Percentiles rank a stretch among this genome's conserved stretches.
These are phyloP conservation scores for Penicillium verhagenii DNA, from an alignment of 495 filamentous ascomycete genomes.

Conservation along the genomic window DNA sequence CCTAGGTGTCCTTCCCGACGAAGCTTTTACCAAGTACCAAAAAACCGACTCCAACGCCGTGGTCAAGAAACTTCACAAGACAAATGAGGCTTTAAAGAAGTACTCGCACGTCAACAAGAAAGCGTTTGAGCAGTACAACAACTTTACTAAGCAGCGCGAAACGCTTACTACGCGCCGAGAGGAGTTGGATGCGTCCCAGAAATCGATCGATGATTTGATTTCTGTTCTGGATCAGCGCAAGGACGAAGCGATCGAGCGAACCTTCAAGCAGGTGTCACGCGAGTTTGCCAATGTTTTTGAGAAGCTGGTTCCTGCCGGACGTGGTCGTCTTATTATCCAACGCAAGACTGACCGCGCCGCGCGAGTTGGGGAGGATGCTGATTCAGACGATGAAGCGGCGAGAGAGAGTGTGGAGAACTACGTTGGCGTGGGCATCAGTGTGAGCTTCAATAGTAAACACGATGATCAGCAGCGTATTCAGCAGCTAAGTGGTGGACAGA, in stretches of 20 bases:
- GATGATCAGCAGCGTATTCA: slow-evolving; percentile 98
- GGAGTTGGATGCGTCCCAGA: slow-evolving; percentile 80
- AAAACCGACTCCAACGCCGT: slow-evolving; percentile 75
- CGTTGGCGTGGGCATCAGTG: slow-evolving; percentile 94
- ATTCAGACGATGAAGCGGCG: slow-evolving; percentile 57
- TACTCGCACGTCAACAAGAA: slow-evolving; percentile 99
- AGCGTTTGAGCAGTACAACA: slow-evolving; percentile 97
- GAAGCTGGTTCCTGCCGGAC: slow-evolving; percentile 89
- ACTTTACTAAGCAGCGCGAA: slow-evolving; percentile 89
- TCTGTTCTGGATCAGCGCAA: slow-evolving; percentile 87
- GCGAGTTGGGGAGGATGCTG: slow-evolving; percentile 63
- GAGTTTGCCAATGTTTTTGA: slow-evolving; percentile 93
- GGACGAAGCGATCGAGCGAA: slow-evolving; percentile 89
- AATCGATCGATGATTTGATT: slow-evolving; percentile 87
- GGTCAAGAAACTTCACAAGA: slow-evolving; percentile 83
- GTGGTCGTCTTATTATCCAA: slow-evolving; percentile 90
- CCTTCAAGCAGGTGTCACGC: slow-evolving; percentile 93
- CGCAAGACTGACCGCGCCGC: slow-evolving; percentile 73
- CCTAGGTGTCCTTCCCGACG: slow-evolving; percentile 88
- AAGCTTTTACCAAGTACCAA: slow-evolving; percentile 89
- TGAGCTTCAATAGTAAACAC: slow-evolving; percentile 97
- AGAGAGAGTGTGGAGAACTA: slow-evolving; percentile 88
- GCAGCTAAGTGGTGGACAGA: slow-evolving; percentile 95
- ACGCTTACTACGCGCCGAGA: slow-evolving; percentile 74
- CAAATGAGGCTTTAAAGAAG: slow-evolving; percentile 92